Evolutionary conservation across 176 grass and related monocot species (phyloP).

Genomic region (Oryza longistaminata): DNA sequence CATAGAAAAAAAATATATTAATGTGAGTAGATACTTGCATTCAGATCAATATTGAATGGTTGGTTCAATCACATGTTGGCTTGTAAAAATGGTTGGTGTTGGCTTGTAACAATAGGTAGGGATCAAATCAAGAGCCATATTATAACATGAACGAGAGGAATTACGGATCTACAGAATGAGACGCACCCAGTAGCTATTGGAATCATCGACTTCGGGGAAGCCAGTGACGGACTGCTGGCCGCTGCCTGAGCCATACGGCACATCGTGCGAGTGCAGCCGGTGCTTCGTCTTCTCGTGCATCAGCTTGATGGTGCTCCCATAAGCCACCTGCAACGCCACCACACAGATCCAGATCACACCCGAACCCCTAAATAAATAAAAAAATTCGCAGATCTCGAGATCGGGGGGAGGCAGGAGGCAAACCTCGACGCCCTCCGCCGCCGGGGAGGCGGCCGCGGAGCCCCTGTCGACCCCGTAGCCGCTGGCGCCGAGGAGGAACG

Average conservation of each 20-base stretch:
- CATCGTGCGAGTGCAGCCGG: constrained; percentile 78
- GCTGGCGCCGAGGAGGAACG: constrained; percentile 22
- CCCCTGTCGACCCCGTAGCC: constrained; percentile 31
- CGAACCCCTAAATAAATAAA: neutral
- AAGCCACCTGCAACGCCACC: constrained; percentile 50
- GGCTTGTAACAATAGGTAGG: too few relatives aligned
- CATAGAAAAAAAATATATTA: neutral
- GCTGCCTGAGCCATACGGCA: constrained; percentile 80
- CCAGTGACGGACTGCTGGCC: constrained; percentile 83
- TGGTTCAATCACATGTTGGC: too few relatives aligned
- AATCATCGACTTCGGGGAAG: constrained; percentile 62
- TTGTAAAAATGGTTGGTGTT: too few relatives aligned
- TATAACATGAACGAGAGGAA: neutral
- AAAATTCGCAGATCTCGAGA: constrained; percentile 32
- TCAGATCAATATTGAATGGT: neutral
- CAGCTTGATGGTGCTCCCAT: constrained; percentile 64
- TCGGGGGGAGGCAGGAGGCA: constrained; percentile 10
- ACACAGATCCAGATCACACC: constrained; percentile 33
- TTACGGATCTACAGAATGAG: neutral
- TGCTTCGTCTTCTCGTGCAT: constrained; percentile 81
- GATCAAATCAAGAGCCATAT: neutral
- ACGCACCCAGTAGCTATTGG: constrained; percentile 82
- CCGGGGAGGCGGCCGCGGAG: constrained; percentile 7
- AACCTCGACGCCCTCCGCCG: constrained; percentile 45
- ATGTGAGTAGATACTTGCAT: neutral